Evolutionary conservation across 306 rosid species (phyloP), one percentile per base, ranked within the genome.

Genomic region (Argentina anserina): DNA sequence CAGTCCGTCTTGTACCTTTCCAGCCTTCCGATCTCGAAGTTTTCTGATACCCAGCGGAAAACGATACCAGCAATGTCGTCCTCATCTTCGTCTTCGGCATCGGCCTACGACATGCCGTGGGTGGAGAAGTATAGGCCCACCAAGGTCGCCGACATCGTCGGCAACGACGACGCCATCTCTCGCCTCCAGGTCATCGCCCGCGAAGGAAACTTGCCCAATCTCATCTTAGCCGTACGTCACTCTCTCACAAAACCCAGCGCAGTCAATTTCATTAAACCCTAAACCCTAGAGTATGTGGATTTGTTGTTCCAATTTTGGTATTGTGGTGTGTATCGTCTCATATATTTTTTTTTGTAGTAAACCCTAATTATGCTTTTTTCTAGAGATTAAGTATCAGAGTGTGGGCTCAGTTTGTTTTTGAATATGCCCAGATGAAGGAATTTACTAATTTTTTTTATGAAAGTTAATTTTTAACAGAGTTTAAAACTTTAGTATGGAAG

Each of bases 151-250:
- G 97, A 94, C 86, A 91, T 94, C 46, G 97, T 94, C 17, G 98
- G 97, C 75, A 91, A 94, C 70, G 86, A 84, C 25, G 98, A 91
- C 66, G 95, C 98, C 71, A 96, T 94, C 21, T 91, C 95, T 3
- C 60, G 98, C 36, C 92, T 94, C 39, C 97, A 91, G 86, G 88
- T 94, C 82, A 91, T 94, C 72, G 96, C 96, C 74, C 96, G 91
- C 31, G 97, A 94, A 46, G 97, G 98, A 83, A 94, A 91, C 81
- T 82, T 91, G 98, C 98, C 98, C 75, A 94, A 94, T 64, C 83
- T 89, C 81, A 89, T 94, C 20, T 53, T 94, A 55, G 73, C 96
- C 17, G 98, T 94, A 70, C 7, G 77, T 72, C 3, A 13, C 47
- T 37, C 12, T 59, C 29, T 45, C 31, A 3, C 66, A 0, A 0